phyloP scores from a whole-genome alignment of 768 basidiomycete genomes.

The Arthromyces matolae region DNA sequence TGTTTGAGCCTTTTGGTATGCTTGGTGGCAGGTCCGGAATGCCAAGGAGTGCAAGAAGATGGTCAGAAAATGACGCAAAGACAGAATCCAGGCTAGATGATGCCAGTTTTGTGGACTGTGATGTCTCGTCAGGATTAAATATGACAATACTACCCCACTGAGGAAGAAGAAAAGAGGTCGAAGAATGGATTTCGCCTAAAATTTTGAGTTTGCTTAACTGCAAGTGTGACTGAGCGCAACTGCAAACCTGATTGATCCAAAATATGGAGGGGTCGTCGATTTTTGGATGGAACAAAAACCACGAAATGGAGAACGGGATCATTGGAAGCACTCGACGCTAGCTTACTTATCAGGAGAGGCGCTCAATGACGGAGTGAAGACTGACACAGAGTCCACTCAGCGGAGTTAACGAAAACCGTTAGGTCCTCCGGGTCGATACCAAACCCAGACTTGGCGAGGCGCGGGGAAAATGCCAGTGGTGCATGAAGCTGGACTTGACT shows the following conservation, averaged over 20 bases:
- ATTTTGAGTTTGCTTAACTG: constrained; percentile 7
- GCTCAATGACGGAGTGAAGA: neutral
- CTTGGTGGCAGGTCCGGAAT: constrained; percentile 57
- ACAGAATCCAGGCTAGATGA: constrained; percentile 42
- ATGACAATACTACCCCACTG: constrained; percentile 93
- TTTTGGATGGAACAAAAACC: constrained; percentile 74
- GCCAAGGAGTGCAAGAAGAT: constrained; percentile 80
- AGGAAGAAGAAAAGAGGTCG: constrained; percentile 80
- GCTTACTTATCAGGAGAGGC: neutral
- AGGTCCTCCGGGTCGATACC: constrained; percentile 77
- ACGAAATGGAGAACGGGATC: constrained; percentile 94
- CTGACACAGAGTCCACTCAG: constrained; percentile 91
- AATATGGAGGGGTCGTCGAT: constrained; percentile 69
- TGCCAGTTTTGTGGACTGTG: constrained; percentile 35
- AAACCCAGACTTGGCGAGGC: constrained; percentile 38
- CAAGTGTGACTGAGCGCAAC: neutral
- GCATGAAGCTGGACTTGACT: constrained; percentile 93
- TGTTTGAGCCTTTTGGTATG: constrained; percentile 27
- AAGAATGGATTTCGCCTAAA: constrained; percentile 45
- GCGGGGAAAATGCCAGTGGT: constrained; percentile 78
- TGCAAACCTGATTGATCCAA: constrained; percentile 48
- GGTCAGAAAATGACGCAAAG: constrained; percentile 64
- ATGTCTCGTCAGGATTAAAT: constrained; percentile 48
- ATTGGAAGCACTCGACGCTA: constrained; percentile 89
- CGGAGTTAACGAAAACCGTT: constrained; percentile 92